Base-by-base conservation (phyloP, 176 grass and related monocot genomes). In the Oryza meyeriana region DNA sequence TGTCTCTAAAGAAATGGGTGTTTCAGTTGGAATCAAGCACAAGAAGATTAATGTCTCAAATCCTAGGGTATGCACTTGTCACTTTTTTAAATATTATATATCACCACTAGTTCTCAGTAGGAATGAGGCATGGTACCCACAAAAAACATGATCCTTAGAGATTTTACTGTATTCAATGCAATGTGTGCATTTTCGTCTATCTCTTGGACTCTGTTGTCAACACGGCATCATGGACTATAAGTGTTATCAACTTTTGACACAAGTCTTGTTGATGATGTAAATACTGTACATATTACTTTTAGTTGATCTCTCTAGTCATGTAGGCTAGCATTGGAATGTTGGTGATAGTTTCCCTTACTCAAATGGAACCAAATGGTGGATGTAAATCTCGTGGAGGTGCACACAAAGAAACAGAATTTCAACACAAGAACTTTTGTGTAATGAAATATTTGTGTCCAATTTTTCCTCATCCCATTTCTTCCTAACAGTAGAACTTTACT, bases 31-130 rank as follows among this genome's bases (percentile, higher is more conserved):
- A 73, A 79, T 99, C 80, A 99, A 95, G 87, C 96, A 99, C 79
- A 99, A 99, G 89, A 99, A 99, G 85, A 99, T 99, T 73, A 99
- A 99, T 75, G 90, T 99, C 55, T 99, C 96, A 20, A 91, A 99
- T 71, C 83, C 93, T 80, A 86, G 96, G 78, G 96, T 99, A 87
- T 82, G 93, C 84, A 64, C 22, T 85, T 66, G 31, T 82, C 64
- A 41, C 66, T 64, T 63, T 58, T 87, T 71, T 27, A 67, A 83
- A 20, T 28, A 64, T 75, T 61, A 22, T 69, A 41, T 38, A 76
- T 40, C 29, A 41, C 72, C 74, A 17, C 71, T 71, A 58, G 31
- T 81, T 81, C 25, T 26, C n/a, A 44, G 61, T 72, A 82, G 28
- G 48, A 79, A 41, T 42, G n/a, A 14, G 30, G 39, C 10, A 71